Conservation (phyloP, 208 protist genomes). For the Wallacemonas sp. region DNA sequence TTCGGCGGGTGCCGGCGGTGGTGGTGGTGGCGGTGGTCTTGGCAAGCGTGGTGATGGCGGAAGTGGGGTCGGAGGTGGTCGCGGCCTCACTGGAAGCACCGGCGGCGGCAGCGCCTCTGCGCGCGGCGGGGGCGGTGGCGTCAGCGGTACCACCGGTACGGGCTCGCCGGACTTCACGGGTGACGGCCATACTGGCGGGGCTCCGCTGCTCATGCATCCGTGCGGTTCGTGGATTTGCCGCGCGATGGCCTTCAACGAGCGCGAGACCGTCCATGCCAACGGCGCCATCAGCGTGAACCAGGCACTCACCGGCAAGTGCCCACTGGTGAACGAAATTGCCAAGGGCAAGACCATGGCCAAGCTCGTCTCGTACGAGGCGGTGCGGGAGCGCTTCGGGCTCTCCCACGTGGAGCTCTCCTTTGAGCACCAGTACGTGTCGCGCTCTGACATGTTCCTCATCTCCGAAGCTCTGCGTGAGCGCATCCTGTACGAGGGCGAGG, state of each 20-base stretch:
- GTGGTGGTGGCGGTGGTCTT: not conserved
- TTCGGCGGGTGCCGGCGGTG: not conserved
- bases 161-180: not conserved
- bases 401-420: conserved; percentile 82
- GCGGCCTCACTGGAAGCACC: not conserved
- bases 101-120: not conserved
- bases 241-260: conserved; percentile 68
- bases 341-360: conserved; percentile 64
- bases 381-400: conserved; percentile 65
- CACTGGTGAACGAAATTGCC: conserved; percentile 73
- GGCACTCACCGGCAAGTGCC: conserved; percentile 51
- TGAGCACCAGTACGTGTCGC: conserved; percentile 69
- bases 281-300: conserved; percentile 83
- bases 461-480: conserved; percentile 62
- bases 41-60: not conserved
- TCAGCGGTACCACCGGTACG: not conserved
- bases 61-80: not conserved
- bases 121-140: not conserved
- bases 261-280: conserved; percentile 58
- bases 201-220: conserved; percentile 26
- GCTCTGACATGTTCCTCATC: conserved; percentile 81
- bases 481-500: conserved; percentile 78
- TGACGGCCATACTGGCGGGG: not conserved
- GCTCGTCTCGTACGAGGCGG: conserved; percentile 53
- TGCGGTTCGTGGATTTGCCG: conserved; percentile 82